These are phyloP conservation scores for Pseudocercospora fuligena DNA, from an alignment of 2,329 filamentous ascomycete genomes.

Conservation along the genomic window DNA sequence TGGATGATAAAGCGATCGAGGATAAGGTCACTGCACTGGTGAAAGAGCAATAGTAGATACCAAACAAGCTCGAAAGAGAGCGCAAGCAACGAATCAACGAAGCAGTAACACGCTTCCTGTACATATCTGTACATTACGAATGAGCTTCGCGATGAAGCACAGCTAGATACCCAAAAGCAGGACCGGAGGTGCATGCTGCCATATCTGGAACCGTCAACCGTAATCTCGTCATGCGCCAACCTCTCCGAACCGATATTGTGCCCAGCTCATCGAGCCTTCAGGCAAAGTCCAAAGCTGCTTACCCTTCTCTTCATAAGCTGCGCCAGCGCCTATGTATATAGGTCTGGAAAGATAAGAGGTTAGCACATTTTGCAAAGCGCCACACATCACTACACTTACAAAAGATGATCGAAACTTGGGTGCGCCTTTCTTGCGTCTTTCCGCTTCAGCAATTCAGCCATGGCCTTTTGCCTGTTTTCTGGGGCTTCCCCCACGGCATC, in stretches of 20 bases:
- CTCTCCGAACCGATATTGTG: constrained; percentile 42
- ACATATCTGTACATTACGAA: constrained; percentile 32
- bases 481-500: constrained; percentile 40
- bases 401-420: constrained; percentile 64
- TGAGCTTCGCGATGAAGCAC: constrained; percentile 22
- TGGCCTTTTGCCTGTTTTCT: constrained; percentile 39
- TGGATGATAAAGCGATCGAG: constrained; percentile 74
- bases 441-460: constrained; percentile 43
- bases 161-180: constrained; percentile 21
- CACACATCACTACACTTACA: constrained; percentile 8
- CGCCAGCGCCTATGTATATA: constrained; percentile 55
- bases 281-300: constrained; percentile 42
- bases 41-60: constrained; percentile 47
- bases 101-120: constrained; percentile 21
- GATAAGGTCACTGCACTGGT: constrained; percentile 68
- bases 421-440: constrained; percentile 65
- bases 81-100: neutral
- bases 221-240: constrained; percentile 16
- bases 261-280: constrained; percentile 44
- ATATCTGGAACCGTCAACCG: neutral
- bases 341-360: constrained; percentile 53
- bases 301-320: constrained; percentile 39
- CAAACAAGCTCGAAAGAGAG: neutral
- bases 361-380: neutral
- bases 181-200: neutral